Percentiles rank a stretch among this genome's conserved stretches.
phyloP scores from a whole-genome alignment of 2,329 filamentous ascomycete species.

The Fonsecaea pedrosoi region DNA sequence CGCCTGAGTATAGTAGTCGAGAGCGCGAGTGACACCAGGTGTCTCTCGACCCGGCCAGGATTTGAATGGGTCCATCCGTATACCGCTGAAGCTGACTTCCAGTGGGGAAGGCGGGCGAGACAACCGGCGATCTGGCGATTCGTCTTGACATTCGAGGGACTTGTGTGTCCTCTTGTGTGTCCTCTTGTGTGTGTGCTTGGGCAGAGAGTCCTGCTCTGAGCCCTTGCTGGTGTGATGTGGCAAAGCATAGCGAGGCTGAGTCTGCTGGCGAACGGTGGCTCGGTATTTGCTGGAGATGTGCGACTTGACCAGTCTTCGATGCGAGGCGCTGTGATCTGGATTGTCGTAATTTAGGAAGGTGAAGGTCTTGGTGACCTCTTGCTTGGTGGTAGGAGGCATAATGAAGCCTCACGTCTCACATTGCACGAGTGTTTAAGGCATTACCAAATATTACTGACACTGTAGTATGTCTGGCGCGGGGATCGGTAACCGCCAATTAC shows the following conservation, averaged over 20 bases:
- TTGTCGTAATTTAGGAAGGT: constrained; percentile 30
- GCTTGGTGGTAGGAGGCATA: constrained; percentile 13
- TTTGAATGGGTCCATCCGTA: constrained; percentile 24
- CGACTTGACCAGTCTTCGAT: constrained; percentile 29
- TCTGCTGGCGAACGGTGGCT: constrained; percentile 26
- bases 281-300: constrained; percentile 34
- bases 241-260: constrained; percentile 31
- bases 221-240: constrained; percentile 8
- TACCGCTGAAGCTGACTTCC: constrained; percentile 18
- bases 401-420: constrained; percentile 16
- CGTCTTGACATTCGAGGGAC: neutral
- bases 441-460: neutral
- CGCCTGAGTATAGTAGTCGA: constrained; percentile 27
- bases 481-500: neutral
- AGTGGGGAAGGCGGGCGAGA: constrained; percentile 11
- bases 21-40: constrained; percentile 23
- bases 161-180: constrained; percentile 3
- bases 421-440: neutral
- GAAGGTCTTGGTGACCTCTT: constrained; percentile 15
- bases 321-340: constrained; percentile 26
- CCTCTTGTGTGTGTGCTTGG: constrained; percentile 2
- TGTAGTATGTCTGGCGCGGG: neutral
- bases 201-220: neutral
- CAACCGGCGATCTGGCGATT: neutral
- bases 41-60: constrained; percentile 25